Evolutionary conservation across 805 yeast genomes (phyloP), one percentile per base, ranked within the genome.

Genomic region (Debaryomyces tyrocola): DNA sequence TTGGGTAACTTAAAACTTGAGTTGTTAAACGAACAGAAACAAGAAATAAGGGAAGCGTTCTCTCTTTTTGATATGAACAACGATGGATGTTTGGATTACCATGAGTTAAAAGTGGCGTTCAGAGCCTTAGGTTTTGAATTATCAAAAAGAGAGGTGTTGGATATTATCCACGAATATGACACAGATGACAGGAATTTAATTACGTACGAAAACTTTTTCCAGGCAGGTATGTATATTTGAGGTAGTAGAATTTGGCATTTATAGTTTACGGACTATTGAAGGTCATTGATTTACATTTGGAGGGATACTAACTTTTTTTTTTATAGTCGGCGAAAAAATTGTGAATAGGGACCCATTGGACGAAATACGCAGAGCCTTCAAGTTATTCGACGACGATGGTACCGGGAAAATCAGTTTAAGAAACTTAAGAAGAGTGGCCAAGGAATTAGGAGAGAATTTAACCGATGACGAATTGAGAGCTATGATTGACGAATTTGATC

Each of bases 401-500:
- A 90, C 95, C 0, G 97, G 97, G 0, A 87, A 85, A 61, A 90
- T 91, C 52, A 81, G 87, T 46, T 72, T 92, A 41, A 78, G 91
- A 53, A 87, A 90, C 60, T 75, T 94, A 48, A 81, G 95, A 64
- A 78, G 94, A 50, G 96, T 92, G 1, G 94, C 97, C 9, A 87
- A 87, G 56, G 97, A 92, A 54, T 70, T 94, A 47, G 97, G 97
- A 2, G 99, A 94, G 64, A 87, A 85, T 56, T 70, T 94, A 47
- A 84, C 89, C 5, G 99, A 94, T 55, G 96, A 90, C 48, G 99
- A 94, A 60, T 73, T 94, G 43, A 78, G 87, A 54, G 97, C 97
- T 4, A 94, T 94, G 99, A 94, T 94, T 53, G 96, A 91, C 51
- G 98, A 92, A 65, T 94, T 94, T 62, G 99, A 94, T 68, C 70